A percentile compares a stretch with the other conserved stretches of the same genome.
These are phyloP conservation scores for Nakaseomyces nivariensis DNA, from an alignment of 1,139 yeast genomes.

Conservation along the genomic window DNA sequence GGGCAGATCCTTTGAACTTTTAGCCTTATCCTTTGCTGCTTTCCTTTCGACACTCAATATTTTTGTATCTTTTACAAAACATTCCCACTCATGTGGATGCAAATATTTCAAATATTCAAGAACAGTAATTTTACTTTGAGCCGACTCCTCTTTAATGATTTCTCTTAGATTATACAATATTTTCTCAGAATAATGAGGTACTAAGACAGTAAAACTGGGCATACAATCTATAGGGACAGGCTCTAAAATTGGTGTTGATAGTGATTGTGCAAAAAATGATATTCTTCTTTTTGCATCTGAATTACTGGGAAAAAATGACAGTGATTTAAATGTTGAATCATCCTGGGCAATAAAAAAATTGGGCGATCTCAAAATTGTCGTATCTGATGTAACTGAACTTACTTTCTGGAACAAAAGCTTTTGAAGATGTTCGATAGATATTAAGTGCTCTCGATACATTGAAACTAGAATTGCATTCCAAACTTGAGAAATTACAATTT, in stretches of 20 bases:
- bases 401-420: conserved; percentile 47
- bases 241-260: conserved; percentile 68
- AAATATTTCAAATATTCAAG: conserved; percentile 66
- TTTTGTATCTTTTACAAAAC: conserved; percentile 59
- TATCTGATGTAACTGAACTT: conserved; percentile 31
- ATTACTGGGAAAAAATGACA: conserved; percentile 48
- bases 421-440: conserved; percentile 64
- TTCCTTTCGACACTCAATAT: conserved; percentile 23
- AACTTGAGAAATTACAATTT: conserved; percentile 50
- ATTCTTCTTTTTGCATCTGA: conserved; percentile 76
- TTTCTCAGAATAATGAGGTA: conserved; percentile 82
- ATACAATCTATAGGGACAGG: conserved; percentile 62
- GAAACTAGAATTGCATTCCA: conserved; percentile 76
- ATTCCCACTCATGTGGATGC: conserved; percentile 65
- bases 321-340: conserved; percentile 60
- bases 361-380: conserved; percentile 44
- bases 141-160: conserved; percentile 51
- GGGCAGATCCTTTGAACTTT: not conserved
- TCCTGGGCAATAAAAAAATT: conserved; percentile 68
- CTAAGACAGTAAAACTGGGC: conserved; percentile 73
- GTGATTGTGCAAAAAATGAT: conserved; percentile 79
- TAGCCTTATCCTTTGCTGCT: conserved; percentile 4
- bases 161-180: conserved; percentile 57
- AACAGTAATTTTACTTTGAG: conserved; percentile 51
- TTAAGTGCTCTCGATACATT: conserved; percentile 66